These are phyloP conservation scores for Colletotrichum australisinense DNA, from an alignment of 2,329 filamentous ascomycete genomes.

Conservation along the genomic window DNA sequence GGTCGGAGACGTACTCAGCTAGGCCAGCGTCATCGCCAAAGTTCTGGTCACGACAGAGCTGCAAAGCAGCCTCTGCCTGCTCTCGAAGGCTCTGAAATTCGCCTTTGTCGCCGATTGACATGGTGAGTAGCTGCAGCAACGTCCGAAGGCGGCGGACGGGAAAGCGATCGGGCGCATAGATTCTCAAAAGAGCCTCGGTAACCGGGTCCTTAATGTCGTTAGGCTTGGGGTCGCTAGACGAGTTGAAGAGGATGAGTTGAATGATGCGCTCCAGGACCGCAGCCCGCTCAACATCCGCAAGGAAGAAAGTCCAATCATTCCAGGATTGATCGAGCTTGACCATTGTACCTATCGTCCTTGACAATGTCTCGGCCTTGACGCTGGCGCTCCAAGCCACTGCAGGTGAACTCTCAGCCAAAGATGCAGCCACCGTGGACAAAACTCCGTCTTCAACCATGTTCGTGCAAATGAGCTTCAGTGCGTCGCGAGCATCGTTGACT, in stretches of 20 bases:
- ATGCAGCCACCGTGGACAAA: slow-evolving; percentile 62
- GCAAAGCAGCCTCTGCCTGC: slow-evolving; percentile 52
- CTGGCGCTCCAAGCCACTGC: slow-evolving; percentile 63
- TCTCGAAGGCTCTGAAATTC: slow-evolving; percentile 51
- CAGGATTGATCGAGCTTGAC: slow-evolving; percentile 68
- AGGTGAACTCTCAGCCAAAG: slow-evolving; percentile 62
- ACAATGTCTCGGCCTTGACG: slow-evolving; percentile 63
- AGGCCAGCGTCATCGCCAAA: slow-evolving; percentile 59
- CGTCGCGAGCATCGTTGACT: slow-evolving; percentile 66
- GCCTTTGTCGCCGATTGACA: slow-evolving; percentile 58
- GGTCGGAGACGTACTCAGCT: slow-evolving; percentile 58
- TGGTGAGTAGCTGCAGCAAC: slow-evolving; percentile 59
- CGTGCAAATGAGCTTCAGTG: slow-evolving; percentile 70
- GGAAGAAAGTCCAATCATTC: slow-evolving; percentile 66
- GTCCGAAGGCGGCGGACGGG: slow-evolving; percentile 65
- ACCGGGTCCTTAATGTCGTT: slow-evolving; percentile 54
- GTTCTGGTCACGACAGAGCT: slow-evolving; percentile 48
- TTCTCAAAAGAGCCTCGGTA: slow-evolving; percentile 59
- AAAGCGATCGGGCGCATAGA: slow-evolving; percentile 61
- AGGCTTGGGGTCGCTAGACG: slow-evolving; percentile 45
- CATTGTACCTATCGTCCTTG: slow-evolving; percentile 68
- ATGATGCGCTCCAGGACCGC: slow-evolving; percentile 72
- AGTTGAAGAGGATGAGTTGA: slow-evolving; percentile 56
- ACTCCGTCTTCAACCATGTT: slow-evolving; percentile 69
- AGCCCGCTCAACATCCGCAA: slow-evolving; percentile 63